Conservation (phyloP, 2,329 filamentous ascomycete species). For the Botrytis cinerea region DNA sequence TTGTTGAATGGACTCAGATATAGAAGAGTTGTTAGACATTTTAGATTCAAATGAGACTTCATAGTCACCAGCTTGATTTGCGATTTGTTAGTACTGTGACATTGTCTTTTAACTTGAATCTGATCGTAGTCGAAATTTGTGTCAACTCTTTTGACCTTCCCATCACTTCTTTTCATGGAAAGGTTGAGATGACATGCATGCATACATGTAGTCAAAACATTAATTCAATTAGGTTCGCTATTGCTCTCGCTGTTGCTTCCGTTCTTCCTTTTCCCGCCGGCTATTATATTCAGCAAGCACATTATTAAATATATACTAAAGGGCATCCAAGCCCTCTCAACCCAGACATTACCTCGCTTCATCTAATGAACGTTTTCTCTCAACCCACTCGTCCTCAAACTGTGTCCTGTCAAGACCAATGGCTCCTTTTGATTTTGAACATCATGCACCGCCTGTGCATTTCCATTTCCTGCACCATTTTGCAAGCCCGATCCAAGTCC, state of each 20-base stretch:
- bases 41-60: constrained; percentile 9
- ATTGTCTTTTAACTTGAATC: not conserved
- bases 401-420: constrained; percentile 34
- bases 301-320: not conserved
- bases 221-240: not conserved
- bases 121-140: not conserved
- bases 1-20: not conserved
- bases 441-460: not conserved
- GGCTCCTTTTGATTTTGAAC: constrained; percentile 19
- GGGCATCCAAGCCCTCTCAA: not conserved
- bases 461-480: constrained; percentile 22
- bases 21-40: constrained; percentile 2
- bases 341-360: not conserved
- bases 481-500: constrained; percentile 21
- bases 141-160: not conserved
- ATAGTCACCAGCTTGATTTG: not conserved
- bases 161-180: not conserved
- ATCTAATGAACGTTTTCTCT: constrained; percentile 36
- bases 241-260: not conserved
- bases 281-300: not conserved
- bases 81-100: not conserved
- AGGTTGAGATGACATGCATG: not conserved
- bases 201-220: not conserved
- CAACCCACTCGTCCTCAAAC: constrained; percentile 41
- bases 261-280: not conserved